A percentile compares a stretch with the other conserved stretches of the same genome.
phyloP scores from a whole-genome alignment of 1,139 yeast genomes.

The Pneumocystis jirovecii region DNA sequence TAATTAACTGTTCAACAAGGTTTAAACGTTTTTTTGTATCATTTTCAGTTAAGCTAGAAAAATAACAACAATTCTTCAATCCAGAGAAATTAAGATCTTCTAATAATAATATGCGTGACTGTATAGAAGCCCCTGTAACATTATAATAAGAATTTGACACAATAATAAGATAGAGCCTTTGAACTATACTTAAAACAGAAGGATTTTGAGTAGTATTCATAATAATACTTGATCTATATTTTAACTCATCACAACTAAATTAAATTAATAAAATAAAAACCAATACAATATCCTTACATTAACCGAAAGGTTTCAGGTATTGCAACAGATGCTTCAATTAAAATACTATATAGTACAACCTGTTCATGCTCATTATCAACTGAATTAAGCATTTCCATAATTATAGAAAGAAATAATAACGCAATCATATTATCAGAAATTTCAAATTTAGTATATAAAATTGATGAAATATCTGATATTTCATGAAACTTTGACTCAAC shows the following conservation, averaged over 20 bases:
- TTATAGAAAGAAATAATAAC: not conserved
- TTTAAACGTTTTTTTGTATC: not conserved
- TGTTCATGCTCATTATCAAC: not conserved
- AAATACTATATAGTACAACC: not conserved
- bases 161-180: not conserved
- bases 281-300: not conserved
- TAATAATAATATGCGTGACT: not conserved
- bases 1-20: not conserved
- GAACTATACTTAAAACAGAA: not conserved
- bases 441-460: not conserved
- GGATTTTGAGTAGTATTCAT: not conserved
- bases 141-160: not conserved
- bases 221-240: not conserved
- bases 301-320: not conserved
- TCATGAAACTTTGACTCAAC: not conserved
- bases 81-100: not conserved
- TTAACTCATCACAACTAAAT: not conserved
- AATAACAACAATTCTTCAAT: not conserved
- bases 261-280: not conserved
- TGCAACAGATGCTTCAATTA: not conserved
- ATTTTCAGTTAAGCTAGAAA: not conserved
- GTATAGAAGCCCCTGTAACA: not conserved
- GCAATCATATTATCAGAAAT: not conserved
- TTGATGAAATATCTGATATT: not conserved
- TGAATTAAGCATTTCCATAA: not conserved